These are phyloP conservation scores for Dioszegia aurantiaca DNA, from an alignment of 768 basidiomycete genomes.

Conservation along the genomic window DNA sequence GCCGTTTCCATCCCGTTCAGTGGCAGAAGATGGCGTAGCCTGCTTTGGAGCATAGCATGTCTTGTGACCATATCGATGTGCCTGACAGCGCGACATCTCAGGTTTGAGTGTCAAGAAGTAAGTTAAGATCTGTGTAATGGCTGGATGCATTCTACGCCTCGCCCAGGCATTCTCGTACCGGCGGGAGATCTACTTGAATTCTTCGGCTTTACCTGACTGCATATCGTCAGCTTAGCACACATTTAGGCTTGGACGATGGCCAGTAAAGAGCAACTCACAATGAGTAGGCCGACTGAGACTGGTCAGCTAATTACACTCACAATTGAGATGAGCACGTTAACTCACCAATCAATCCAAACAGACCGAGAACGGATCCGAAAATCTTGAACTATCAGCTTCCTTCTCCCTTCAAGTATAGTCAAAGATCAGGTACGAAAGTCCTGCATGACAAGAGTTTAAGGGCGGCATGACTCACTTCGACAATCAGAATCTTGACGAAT, in stretches of 20 bases:
- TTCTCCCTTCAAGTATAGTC: too few relatives aligned
- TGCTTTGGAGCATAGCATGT: too few relatives aligned
- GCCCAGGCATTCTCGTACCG: not conserved
- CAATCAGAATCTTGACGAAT: slow-evolving; percentile 94
- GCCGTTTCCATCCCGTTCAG: too few relatives aligned
- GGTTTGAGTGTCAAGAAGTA: too few relatives aligned
- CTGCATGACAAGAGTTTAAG: too few relatives aligned
- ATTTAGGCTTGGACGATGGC: not conserved
- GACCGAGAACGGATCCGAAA: slow-evolving; percentile 66
- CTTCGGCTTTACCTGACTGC: slow-evolving; percentile 53
- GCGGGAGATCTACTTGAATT: slow-evolving; percentile 45
- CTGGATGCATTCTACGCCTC: not conserved
- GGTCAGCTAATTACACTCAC: slow-evolving; percentile 12
- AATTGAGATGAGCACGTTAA: slow-evolving; percentile 26
- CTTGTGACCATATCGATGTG: too few relatives aligned
- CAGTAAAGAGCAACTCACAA: slow-evolving; percentile 58
- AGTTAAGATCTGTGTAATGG: not conserved
- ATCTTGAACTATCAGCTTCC: slow-evolving; percentile 33
- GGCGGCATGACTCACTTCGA: slow-evolving; percentile 81
- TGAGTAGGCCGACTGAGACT: slow-evolving; percentile 69
- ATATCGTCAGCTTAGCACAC: slow-evolving; percentile 1
- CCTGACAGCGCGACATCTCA: too few relatives aligned
- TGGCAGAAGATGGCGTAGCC: too few relatives aligned
- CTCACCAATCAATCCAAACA: slow-evolving; percentile 89
- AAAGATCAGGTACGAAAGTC: too few relatives aligned